Conservation (phyloP, 805 yeast species). For the Metschnikowia gelsemii region DNA sequence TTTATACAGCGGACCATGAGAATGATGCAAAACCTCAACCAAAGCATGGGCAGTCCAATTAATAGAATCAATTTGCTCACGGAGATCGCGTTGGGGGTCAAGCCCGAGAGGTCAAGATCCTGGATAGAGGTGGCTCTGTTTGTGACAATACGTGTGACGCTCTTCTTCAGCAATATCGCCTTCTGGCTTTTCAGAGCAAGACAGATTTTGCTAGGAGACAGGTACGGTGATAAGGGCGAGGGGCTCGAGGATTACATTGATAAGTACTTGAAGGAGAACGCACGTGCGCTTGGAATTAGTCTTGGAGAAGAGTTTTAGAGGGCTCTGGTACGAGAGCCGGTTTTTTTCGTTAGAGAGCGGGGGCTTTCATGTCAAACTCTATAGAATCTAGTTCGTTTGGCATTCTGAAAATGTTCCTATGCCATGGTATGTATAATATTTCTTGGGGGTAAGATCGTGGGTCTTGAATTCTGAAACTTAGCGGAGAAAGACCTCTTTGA, state of each 20-base stretch:
- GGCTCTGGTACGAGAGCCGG: neutral
- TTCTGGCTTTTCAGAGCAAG: slow-evolving; percentile 34
- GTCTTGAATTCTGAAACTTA: too few relatives aligned
- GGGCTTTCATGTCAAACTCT: too few relatives aligned
- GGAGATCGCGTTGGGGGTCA: slow-evolving; percentile 44
- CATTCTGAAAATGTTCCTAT: too few relatives aligned
- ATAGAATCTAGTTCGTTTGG: too few relatives aligned
- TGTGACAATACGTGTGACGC: slow-evolving; percentile 24
- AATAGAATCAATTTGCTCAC: slow-evolving; percentile 67
- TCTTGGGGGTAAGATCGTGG: too few relatives aligned
- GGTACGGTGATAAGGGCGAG: slow-evolving; percentile 30
- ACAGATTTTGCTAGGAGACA: slow-evolving; percentile 35
- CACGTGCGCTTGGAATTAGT: slow-evolving; percentile 45
- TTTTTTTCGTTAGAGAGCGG: too few relatives aligned
- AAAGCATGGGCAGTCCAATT: slow-evolving; percentile 67
- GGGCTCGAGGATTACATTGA: slow-evolving; percentile 51
- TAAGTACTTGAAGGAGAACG: slow-evolving; percentile 41
- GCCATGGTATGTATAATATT: too few relatives aligned
- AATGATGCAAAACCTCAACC: slow-evolving; percentile 69
- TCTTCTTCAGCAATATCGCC: slow-evolving; percentile 31
- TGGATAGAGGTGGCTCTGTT: slow-evolving; percentile 10
- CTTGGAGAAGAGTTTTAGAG: slow-evolving; percentile 4
- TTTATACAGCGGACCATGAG: slow-evolving; percentile 72
- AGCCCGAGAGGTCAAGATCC: neutral
- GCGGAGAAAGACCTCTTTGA: too few relatives aligned